Evolutionary conservation across 2,329 filamentous ascomycete genomes (phyloP).

Genomic region (Xylaria sp.): DNA sequence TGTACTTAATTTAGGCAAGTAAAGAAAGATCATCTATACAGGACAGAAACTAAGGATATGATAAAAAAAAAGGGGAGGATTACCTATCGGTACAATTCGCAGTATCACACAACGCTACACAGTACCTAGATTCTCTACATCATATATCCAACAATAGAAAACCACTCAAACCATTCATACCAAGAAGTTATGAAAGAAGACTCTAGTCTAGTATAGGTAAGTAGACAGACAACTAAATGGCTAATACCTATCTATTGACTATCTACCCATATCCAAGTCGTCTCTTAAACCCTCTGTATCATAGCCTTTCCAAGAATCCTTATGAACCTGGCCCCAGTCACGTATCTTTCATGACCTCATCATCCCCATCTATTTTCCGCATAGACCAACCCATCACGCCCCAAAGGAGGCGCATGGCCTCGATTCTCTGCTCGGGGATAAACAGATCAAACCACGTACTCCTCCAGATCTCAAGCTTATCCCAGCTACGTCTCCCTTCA

Average conservation of each 20-base stretch:
- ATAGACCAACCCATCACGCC: conserved; percentile 69
- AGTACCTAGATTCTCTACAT: not conserved
- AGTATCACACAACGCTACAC: not conserved
- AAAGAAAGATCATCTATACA: not conserved
- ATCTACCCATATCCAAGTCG: not conserved
- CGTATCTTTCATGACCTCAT: conserved; percentile 27
- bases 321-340: not conserved
- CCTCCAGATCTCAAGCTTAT: conserved; percentile 64
- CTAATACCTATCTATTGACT: not conserved
- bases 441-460: conserved; percentile 72
- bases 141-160: too few relatives aligned
- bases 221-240: not conserved
- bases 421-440: conserved; percentile 61
- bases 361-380: conserved; percentile 53
- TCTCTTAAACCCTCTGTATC: not conserved
- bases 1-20: not conserved
- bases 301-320: not conserved
- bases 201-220: not conserved
- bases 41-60: not conserved
- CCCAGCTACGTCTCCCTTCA: conserved; percentile 57
- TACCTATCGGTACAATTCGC: not conserved
- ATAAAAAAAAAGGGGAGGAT: not conserved
- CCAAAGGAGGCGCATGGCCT: conserved; percentile 68
- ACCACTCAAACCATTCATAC: not conserved
- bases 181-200: not conserved